Evolutionary conservation across 345 rosid genomes (phyloP).

Genomic region (Salix suchowensis): DNA sequence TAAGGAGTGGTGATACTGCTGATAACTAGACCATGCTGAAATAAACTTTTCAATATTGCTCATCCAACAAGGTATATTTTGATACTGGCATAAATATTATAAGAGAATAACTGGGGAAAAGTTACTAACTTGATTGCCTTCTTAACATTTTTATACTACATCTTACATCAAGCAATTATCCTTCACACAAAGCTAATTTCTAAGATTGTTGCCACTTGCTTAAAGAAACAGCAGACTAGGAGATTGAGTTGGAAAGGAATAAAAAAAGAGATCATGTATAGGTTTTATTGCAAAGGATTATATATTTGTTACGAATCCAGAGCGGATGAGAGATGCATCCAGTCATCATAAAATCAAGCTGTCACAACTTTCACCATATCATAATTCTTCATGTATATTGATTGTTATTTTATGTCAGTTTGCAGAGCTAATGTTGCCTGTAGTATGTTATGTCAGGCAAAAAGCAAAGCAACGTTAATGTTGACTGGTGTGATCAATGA

Average conservation of each 20-base stretch:
- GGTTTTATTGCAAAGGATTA: background rate
- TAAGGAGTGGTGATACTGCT: background rate
- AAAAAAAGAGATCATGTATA: background rate
- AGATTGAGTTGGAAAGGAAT: background rate
- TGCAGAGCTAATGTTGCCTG: conserved; percentile 45
- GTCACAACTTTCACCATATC: background rate
- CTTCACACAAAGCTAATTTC: background rate
- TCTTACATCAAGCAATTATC: background rate
- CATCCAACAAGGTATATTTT: background rate
- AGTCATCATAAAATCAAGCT: background rate
- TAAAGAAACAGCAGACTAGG: background rate
- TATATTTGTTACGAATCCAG: background rate
- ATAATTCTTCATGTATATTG: background rate
- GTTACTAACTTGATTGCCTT: background rate
- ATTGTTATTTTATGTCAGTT: conserved; percentile 7
- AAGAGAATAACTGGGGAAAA: too few relatives aligned
- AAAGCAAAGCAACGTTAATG: conserved; percentile 73
- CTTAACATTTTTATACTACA: background rate
- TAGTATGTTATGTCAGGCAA: conserved; percentile 76
- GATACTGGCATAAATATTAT: background rate
- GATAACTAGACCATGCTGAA: background rate
- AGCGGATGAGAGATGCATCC: background rate
- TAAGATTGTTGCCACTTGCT: background rate
- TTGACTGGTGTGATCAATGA: conserved; percentile 52
- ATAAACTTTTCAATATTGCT: background rate